Evolutionary conservation across 208 protist species (phyloP).

Genomic region (Eutreptiella sp.): DNA sequence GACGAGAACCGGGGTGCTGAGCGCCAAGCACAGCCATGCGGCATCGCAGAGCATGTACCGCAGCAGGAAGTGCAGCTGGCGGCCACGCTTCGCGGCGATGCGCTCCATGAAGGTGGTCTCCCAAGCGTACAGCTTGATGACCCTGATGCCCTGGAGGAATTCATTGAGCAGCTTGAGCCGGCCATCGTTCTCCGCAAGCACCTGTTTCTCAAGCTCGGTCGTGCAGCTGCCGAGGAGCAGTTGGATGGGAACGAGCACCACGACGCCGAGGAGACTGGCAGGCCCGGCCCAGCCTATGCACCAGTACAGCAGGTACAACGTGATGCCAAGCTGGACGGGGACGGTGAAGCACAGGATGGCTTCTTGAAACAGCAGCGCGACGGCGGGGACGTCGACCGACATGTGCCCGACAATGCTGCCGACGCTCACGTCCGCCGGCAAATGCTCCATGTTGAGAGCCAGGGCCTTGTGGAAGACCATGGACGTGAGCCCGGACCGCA

Average conservation of each 20-base stretch:
- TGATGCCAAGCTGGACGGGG: conserved; percentile 54
- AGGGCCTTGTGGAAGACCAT: conserved; percentile 70
- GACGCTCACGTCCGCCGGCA: conserved; percentile 56
- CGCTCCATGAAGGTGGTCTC: conserved; percentile 19
- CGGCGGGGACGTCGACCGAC: conserved; percentile 53
- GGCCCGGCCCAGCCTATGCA: too few species aligned
- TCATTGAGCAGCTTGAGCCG: conserved; percentile 20
- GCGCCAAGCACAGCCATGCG: too few species aligned
- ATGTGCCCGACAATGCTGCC: conserved; percentile 77
- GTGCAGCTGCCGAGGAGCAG: too few species aligned
- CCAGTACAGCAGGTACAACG: too few species aligned
- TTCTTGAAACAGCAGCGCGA: conserved; percentile 45
- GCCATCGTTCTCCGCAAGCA: too few species aligned
- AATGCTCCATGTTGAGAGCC: conserved; percentile 36
- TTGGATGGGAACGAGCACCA: too few species aligned
- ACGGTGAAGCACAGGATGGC: conserved; percentile 49
- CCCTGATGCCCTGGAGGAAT: conserved; percentile 24
- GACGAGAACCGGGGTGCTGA: conserved; percentile 58
- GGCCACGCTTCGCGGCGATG: too few species aligned
- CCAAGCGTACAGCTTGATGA: conserved; percentile 27
- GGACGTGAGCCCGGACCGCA: conserved; percentile 51
- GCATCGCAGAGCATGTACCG: too few species aligned
- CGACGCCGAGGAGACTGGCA: too few species aligned
- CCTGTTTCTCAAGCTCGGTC: too few species aligned
- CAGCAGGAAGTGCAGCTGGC: too few species aligned